Evolutionary conservation across 2,329 filamentous ascomycete species (phyloP), one percentile per base, ranked within the genome.

Genomic region (Bimuria novae-zelandiae): DNA sequence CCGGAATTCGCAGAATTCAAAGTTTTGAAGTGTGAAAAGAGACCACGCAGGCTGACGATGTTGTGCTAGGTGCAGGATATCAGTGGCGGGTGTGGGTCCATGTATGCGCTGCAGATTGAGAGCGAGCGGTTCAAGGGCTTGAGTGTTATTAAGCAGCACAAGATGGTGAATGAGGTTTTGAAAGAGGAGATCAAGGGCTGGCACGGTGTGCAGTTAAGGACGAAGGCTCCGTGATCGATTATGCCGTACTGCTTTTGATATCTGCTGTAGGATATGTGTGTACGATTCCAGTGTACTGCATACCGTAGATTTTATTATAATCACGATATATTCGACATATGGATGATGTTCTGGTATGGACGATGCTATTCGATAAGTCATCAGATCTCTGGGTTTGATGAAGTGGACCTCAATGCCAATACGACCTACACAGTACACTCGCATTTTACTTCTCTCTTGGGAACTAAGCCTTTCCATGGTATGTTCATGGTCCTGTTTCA

Each of bases 181-280:
- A 85, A 84, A 3, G 89, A 92, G 47, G 80, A 90, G 72, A 85
- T 94, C 65, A 90, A 89, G 78, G 77, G 79, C 33, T 94, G 90
- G 90, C 90, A 95, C 74, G 90, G 90, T 7, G 81, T 94, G 54
- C 89, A 93, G 77, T 79, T 95, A 65, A 86, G 85, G 73, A 94
- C 90, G 21, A 86, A 81, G 68, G 82, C 76, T 50, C 66, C 72
- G 30, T 75, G 55, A 71, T 25, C 8, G 41, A 30, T 21, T 2
- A 16, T 25, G 43, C 21, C n/a, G 22, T 36, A 21, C 8, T 16
- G 7, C n/a, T 30, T 23, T 40, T 37, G 41, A 25, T 44, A 27
- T 42, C n/a, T 41, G 21, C 7, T 47, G 43, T 52, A 47, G 14
- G 39, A 43, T 43, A 50, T 33, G 29, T 6, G 21, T 49, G 36